phyloP scores from a whole-genome alignment of 768 basidiomycete genomes.

The Omphalotus guepiniiformis region DNA sequence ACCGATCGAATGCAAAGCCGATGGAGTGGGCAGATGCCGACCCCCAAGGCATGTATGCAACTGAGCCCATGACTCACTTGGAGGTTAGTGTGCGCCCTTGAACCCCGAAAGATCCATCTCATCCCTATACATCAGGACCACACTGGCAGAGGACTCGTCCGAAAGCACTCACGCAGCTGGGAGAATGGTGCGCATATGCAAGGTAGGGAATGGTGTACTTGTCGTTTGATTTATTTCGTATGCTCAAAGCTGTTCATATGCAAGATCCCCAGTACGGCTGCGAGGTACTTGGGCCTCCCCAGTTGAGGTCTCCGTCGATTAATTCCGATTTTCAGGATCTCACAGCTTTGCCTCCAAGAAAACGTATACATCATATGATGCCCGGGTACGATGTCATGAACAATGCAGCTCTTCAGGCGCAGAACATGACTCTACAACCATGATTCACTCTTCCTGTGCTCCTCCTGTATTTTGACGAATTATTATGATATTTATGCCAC shows the following conservation, averaged over 20 bases:
- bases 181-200: constrained; percentile 46
- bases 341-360: constrained; percentile 52
- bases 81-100: constrained; percentile 30
- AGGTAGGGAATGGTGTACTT: constrained; percentile 24
- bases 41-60: constrained; percentile 37
- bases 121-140: neutral
- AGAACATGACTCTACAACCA: constrained; percentile 52
- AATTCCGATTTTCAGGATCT: constrained; percentile 39
- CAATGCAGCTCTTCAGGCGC: constrained; percentile 48
- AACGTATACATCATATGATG: constrained; percentile 66
- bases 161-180: constrained; percentile 65
- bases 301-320: constrained; percentile 8
- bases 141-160: constrained; percentile 16
- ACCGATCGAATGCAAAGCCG: constrained; percentile 36
- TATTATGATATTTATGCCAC: constrained; percentile 10
- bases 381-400: constrained; percentile 52
- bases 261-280: constrained; percentile 41
- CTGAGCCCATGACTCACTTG: constrained; percentile 37
- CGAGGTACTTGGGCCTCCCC: constrained; percentile 33
- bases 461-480: constrained; percentile 8
- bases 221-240: neutral
- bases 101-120: neutral
- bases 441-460: constrained; percentile 23
- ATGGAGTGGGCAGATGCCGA: constrained; percentile 47
- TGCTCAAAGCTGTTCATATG: neutral